A percentile compares a stretch with the other conserved stretches of the same genome.
These are phyloP conservation scores for Ophiosphaerella herpotricha DNA, from an alignment of 2,329 filamentous ascomycete genomes.

Conservation along the genomic window DNA sequence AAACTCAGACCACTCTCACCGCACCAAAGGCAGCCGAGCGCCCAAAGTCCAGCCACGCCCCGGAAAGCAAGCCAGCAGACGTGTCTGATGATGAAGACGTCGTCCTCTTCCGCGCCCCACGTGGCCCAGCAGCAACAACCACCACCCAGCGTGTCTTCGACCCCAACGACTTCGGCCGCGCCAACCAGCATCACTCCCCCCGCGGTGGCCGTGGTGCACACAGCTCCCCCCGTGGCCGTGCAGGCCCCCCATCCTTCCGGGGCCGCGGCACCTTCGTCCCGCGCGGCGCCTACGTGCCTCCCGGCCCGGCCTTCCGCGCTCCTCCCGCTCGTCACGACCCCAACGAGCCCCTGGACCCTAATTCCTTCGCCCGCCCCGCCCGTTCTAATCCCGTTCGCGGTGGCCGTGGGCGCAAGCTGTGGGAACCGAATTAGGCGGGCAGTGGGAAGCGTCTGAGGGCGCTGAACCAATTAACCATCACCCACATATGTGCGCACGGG, in stretches of 20 bases:
- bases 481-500: neutral
- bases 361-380: slow-evolving; percentile 45
- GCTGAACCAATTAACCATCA: slow-evolving; percentile 5
- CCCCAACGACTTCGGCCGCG: slow-evolving; percentile 54
- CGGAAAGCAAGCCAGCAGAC: slow-evolving; percentile 20
- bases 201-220: slow-evolving; percentile 41
- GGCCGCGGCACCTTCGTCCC: slow-evolving; percentile 36
- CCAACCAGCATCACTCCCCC: slow-evolving; percentile 33
- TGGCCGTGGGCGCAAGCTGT: slow-evolving; percentile 44
- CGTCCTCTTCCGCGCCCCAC: slow-evolving; percentile 45
- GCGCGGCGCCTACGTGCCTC: slow-evolving; percentile 38
- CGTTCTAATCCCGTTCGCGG: slow-evolving; percentile 35
- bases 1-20: slow-evolving; percentile 31
- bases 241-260: slow-evolving; percentile 24
- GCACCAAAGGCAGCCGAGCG: slow-evolving; percentile 25
- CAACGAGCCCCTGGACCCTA: slow-evolving; percentile 46
- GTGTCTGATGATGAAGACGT: slow-evolving; percentile 46
- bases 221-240: slow-evolving; percentile 27
- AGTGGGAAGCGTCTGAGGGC: slow-evolving; percentile 9
- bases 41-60: slow-evolving; percentile 34
- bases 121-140: slow-evolving; percentile 36
- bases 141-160: slow-evolving; percentile 49
- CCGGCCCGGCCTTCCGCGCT: slow-evolving; percentile 31
- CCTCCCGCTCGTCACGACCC: slow-evolving; percentile 39
- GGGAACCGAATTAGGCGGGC: slow-evolving; percentile 45